Base-by-base conservation (phyloP, 257 asterid species). In the Ajuga chamaepitys region DNA sequence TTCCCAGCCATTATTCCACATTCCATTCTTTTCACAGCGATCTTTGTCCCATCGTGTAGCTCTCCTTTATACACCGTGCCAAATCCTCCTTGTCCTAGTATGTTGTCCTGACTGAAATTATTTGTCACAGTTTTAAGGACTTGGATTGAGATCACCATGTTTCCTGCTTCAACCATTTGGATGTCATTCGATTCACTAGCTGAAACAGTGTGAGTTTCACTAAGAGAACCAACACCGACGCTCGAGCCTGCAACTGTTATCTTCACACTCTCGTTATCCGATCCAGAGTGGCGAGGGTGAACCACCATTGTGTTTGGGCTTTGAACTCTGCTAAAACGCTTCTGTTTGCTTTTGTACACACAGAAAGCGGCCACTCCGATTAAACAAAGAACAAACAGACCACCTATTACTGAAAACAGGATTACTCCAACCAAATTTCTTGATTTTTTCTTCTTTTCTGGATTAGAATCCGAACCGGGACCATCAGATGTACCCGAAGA, bases 1-100 rank as follows among this genome's bases (percentile, higher is more conserved):
- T 88, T 92, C 30, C 95, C 98, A 0, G 84, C 64, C 24, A 92
- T 87, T 24, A 85, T 80, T 65, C 95, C 95, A 48, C 86, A 82
- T 46, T 92, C 96, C 97, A 89, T 89, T 81, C 98, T 82, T 53
- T 92, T 92, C 71, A 92, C 98, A 10, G 98, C 98, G 37, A 92
- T 92, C 72, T 87, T 84, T 0, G 95, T 92, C 9, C 98, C 98
- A 45, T 92, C 98, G 12, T 91, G 96, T 42, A 91, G 75, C 51
- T 84, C 95, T 1, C 98, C 98, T 75, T 77, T 88, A 70, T 92
- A 92, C 21, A 92, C 98, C 3, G 95, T 87, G 64, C 97, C 98
- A 17, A 92, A 89, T 5, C 98, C 98, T 37, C 98, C 98, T 56
- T 68, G 88, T 0, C 97, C 98, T 25, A 92, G 64, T 25, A 92